Evolutionary conservation across 305 asterid species (phyloP).

Genomic region (Fraxinus sp.): DNA sequence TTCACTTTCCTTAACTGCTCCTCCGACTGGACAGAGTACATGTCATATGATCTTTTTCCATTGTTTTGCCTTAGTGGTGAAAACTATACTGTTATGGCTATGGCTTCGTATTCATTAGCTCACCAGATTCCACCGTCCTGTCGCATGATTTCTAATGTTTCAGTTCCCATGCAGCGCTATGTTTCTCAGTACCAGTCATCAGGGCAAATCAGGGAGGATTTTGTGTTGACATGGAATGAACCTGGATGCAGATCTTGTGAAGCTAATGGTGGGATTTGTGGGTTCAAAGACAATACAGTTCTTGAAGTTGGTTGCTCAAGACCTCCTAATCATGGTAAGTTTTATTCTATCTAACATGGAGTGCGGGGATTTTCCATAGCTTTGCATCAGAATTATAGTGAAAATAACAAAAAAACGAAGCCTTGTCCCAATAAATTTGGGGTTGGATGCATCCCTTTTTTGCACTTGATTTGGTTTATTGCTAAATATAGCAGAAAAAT

Average conservation of each 20-base stretch:
- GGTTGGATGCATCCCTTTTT: neutral
- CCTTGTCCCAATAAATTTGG: neutral
- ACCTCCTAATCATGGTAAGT: conserved; percentile 42
- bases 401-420: neutral
- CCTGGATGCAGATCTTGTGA: conserved; percentile 58
- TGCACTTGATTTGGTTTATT: neutral
- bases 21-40: conserved; percentile 22
- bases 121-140: conserved; percentile 36
- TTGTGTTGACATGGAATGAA: conserved; percentile 50
- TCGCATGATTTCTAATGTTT: conserved; percentile 29
- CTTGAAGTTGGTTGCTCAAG: conserved; percentile 38
- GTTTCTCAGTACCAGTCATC: conserved; percentile 42
- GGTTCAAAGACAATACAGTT: conserved; percentile 39
- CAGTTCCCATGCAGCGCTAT: conserved; percentile 42
- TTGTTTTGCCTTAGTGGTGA: conserved; percentile 41
- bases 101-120: conserved; percentile 14
- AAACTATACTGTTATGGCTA: conserved; percentile 46
- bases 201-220: conserved; percentile 39
- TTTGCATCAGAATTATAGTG: neutral
- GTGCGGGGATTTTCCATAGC: neutral
- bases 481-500: neutral
- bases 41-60: conserved; percentile 19
- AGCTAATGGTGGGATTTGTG: conserved; percentile 46
- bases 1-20: conserved; percentile 55
- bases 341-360: neutral